Evolutionary conservation across 169 alveolate species (phyloP), one percentile per base, ranked within the genome.

Genomic region (Plasmodium gonderi): DNA sequence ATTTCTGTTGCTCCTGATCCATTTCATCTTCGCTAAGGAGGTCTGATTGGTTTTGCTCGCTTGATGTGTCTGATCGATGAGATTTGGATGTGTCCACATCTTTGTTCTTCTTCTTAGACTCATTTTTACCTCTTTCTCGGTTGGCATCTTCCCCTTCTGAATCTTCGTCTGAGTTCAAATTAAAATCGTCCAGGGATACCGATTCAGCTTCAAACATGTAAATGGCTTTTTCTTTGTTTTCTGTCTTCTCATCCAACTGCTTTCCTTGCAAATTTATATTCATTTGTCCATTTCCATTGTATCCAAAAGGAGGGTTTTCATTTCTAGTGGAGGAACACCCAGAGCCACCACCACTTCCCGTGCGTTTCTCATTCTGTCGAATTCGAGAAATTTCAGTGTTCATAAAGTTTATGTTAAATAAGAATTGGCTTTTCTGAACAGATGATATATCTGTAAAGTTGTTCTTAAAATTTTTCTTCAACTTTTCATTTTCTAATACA

Each of bases 151-250:
- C 67, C 36, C 49, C 20, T 77, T 60, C 26, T 78, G 31, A 17
- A 2, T 36, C 79, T 17, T 75, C 87, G 8, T 89, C 94, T 7
- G 94, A 90, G 54, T 90, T 44, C 20, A 90, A 69, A 67, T 90
- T 90, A 77, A 90, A 90, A 65, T 90, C 94, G 40, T 90, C 94
- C 31, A 90, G 23, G 11, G 91, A 77, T 14, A 90, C 76, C 0
- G 78, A 42, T 23, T 78, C 91, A 9, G 65, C 80, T 29, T 90
- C 94, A 14, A 77, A 78, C 11, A 90, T 38, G 51, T 45, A 76
- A 20, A 77, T 90, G 1, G 90, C 69, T 36, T 76, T 90, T 33
- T 89, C 94, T 49, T 89, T 89, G 31, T 60, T 42, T 42, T 33
- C 60, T 44, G 2, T 29, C 14, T 81, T 54, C n/a, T 40, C 44